These are phyloP conservation scores for Coniochaeta sp. DNA, from an alignment of 2,329 filamentous ascomycete genomes.

Conservation along the genomic window DNA sequence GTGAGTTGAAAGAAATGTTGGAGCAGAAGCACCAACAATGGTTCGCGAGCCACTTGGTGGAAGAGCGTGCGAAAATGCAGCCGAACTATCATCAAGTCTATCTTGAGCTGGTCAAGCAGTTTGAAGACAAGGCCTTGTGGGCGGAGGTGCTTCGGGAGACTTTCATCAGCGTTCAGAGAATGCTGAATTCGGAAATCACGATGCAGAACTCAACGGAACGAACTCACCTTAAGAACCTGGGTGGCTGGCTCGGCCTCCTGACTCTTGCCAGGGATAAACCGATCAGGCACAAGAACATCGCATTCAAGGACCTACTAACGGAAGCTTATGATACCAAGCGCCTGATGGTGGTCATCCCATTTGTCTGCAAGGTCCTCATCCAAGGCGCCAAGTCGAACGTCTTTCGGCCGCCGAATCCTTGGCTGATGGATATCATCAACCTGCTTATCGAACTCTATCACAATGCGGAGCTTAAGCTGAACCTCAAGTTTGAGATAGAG, in stretches of 20 bases:
- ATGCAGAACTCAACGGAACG: conserved; percentile 79
- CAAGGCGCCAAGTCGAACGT: conserved; percentile 80
- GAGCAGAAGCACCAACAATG: conserved; percentile 82
- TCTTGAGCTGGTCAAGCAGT: conserved; percentile 76
- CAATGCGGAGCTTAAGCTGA: conserved; percentile 86
- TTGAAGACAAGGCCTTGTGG: conserved; percentile 74
- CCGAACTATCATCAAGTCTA: conserved; percentile 95
- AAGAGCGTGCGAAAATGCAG: conserved; percentile 93
- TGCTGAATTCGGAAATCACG: conserved; percentile 85
- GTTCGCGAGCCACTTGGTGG: conserved; percentile 93
- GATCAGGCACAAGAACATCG: conserved; percentile 93
- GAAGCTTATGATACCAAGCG: conserved; percentile 92
- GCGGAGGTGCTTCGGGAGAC: conserved; percentile 88
- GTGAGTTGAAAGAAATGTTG: conserved; percentile 71
- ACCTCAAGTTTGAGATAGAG: conserved; percentile 97
- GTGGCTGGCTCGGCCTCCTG: conserved; percentile 85
- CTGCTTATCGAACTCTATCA: conserved; percentile 91
- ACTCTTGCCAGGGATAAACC: conserved; percentile 92
- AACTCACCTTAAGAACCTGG: conserved; percentile 85
- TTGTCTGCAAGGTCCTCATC: conserved; percentile 90
- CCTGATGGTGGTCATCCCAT: conserved; percentile 86
- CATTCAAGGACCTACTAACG: conserved; percentile 90
- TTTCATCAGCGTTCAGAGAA: conserved; percentile 73
- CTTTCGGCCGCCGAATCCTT: conserved; percentile 92
- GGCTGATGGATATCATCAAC: conserved; percentile 93